Evolutionary conservation across 257 asterid genomes (phyloP), one percentile per base, ranked within the genome.

Genomic region (Solanum chilense): DNA sequence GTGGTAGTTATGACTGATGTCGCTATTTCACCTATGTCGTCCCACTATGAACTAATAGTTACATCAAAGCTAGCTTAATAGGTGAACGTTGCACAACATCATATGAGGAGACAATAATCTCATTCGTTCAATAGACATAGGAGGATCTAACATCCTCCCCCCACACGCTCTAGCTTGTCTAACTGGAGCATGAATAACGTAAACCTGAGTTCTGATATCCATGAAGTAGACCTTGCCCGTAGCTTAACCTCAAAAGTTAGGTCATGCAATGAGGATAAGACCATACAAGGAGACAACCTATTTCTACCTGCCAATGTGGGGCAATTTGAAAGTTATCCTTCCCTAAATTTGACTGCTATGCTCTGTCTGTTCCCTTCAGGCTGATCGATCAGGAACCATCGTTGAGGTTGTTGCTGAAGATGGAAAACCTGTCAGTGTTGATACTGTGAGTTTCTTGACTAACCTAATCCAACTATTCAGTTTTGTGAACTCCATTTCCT

Each of bases 371-470:
- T 9, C 44, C 29, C 68, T 89, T 75, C 91, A 96, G 98, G 95
- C 98, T 75, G 98, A 94, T 89, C 92, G 86, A 70, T 86, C 98
- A 9, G 98, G 98, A 90, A 94, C 98, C 18, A 47, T 96, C 31
- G 91, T 93, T 82, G 98, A 96, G 88, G 56, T 94, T 60, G 12
- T 96, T 86, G 94, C 88, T 3, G 97, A 95, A 88, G 99, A 96
- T 86, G 97, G 94, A 90, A 96, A 96, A 91, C 93, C 98, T 44
- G 98, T 96, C 88, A 94, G 97, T 82, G 89, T 96, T 64, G 97
- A 92, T 91, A 88, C 93, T 33, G 99, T 96, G 86, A 94, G 95
- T 93, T 89, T 85, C 89, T 69, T 10, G 62, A 71, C 87, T 47
- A 75, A 42, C 39, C 86, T 49, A 74, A 47, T 49, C 44, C 23